Conservation (phyloP, 805 yeast species). For the Yamadazyma endophytica region DNA sequence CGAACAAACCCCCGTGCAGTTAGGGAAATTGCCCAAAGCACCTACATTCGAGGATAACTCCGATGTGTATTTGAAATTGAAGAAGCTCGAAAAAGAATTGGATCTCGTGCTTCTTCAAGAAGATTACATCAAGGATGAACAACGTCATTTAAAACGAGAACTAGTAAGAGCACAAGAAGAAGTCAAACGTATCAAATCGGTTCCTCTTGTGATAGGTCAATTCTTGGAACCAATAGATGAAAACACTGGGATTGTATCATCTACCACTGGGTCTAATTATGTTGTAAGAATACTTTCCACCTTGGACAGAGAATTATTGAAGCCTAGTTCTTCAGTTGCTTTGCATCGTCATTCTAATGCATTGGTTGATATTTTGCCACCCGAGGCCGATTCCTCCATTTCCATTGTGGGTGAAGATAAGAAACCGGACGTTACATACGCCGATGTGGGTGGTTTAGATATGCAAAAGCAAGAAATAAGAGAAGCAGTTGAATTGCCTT, state of each 20-base stretch:
- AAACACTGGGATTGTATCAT: constrained; percentile 92
- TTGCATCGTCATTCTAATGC: constrained; percentile 98
- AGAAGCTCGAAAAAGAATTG: constrained; percentile 85
- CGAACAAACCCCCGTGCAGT: constrained; percentile 11
- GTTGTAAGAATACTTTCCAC: constrained; percentile 95
- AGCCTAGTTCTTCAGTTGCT: constrained; percentile 94
- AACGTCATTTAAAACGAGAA: constrained; percentile 92
- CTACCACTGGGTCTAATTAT: constrained; percentile 96
- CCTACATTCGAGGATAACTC: constrained; percentile 26
- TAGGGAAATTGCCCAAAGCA: constrained; percentile 2
- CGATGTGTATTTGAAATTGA: constrained; percentile 80
- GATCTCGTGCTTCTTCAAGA: constrained; percentile 85
- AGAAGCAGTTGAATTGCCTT: constrained; percentile 96
- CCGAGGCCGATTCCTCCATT: constrained; percentile 96
- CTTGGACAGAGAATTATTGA: constrained; percentile 87
- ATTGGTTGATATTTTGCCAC: constrained; percentile 93
- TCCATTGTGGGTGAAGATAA: constrained; percentile 93
- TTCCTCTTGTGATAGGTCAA: constrained; percentile 97
- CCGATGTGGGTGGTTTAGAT: constrained; percentile 98
- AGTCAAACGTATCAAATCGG: constrained; percentile 95
- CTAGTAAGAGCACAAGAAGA: constrained; percentile 96
- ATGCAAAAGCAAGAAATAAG: constrained; percentile 99
- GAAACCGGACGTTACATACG: constrained; percentile 88
- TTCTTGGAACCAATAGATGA: constrained; percentile 96
- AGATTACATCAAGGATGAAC: constrained; percentile 96